Evolutionary conservation across 192 early-diverging fungal species (phyloP), one percentile per base, ranked within the genome.

Genomic region (Ambispora gerdemannii): DNA sequence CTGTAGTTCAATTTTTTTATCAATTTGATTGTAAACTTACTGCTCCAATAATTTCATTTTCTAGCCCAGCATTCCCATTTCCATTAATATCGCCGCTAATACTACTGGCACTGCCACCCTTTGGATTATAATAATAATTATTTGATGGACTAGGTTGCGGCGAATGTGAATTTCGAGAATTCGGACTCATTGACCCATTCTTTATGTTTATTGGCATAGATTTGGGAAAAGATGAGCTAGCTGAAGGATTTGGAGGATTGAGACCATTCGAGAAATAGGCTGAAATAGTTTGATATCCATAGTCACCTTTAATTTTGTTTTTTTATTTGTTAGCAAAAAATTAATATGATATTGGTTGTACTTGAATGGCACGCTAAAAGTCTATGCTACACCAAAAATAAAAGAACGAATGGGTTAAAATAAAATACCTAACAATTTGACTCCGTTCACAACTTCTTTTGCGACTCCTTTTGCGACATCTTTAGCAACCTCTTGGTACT

Each of bases 371-470:
- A n/a, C n/a, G n/a, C n/a, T n/a, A n/a, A n/a, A n/a, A n/a, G n/a
- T n/a, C n/a, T n/a, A n/a, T n/a, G n/a, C n/a, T n/a, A n/a, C n/a
- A n/a, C n/a, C 36, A 3, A 30, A 61, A 15, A 50, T 11, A 36
- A 4, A 53, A 19, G 4, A 3, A 33, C 22, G 4, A 13, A 62
- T 31, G 30, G 6, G 7, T 43, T 43, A 15, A n/a, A 66, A 8
- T 1, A 30, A 71, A 27, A 75, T 79, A 79, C 91, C 84, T 17
- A 94, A 72, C 32, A 85, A 82, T 50, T 86, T 92, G n/a, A 92
- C 88, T 11, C 92, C 91, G 47, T 81, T 83, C 33, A 90, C 82
- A 11, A 92, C 82, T 67, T 94, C 92, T 60, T 92, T 92, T 24
- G 89, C 91, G 20, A 92, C 88, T 32, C 89, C 90, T 36, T 84